A percentile compares a stretch with the other conserved stretches of the same genome.
phyloP scores from a whole-genome alignment of 2,329 filamentous ascomycete genomes.

The Emergomyces africanus region DNA sequence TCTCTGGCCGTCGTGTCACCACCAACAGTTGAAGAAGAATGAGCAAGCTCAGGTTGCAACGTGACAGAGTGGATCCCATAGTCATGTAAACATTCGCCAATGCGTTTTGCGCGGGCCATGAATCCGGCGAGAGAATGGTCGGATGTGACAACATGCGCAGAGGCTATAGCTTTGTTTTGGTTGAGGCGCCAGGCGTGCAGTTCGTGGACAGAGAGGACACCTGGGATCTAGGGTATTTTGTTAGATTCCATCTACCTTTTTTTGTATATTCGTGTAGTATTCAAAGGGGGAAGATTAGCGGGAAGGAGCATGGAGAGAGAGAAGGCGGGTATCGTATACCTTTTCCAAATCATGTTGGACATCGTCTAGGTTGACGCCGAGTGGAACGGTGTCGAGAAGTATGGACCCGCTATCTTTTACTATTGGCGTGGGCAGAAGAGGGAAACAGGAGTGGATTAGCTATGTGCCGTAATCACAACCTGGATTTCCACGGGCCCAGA shows the following conservation, averaged over 20 bases:
- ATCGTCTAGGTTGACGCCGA: slow-evolving; percentile 46
- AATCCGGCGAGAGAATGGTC: slow-evolving; percentile 46
- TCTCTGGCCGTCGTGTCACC: neutral
- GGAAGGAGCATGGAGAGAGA: neutral
- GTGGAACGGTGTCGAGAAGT: slow-evolving; percentile 53
- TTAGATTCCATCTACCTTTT: neutral
- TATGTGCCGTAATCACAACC: neutral
- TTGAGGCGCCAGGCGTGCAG: slow-evolving; percentile 63
- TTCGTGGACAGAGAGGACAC: slow-evolving; percentile 55
- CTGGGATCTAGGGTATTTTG: slow-evolving; percentile 42
- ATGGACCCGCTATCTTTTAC: slow-evolving; percentile 39
- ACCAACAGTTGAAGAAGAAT: slow-evolving; percentile 3
- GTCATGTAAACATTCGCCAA: slow-evolving; percentile 57
- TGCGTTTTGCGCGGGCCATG: slow-evolving; percentile 46
- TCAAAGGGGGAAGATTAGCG: neutral
- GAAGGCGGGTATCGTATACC: slow-evolving; percentile 23
- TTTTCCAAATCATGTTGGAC: slow-evolving; percentile 57
- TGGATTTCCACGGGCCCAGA: neutral
- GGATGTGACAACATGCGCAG: slow-evolving; percentile 54
- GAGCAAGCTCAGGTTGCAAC: slow-evolving; percentile 50
- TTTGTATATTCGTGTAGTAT: neutral
- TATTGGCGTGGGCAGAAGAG: neutral
- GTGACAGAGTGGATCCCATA: slow-evolving; percentile 63
- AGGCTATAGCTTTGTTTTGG: slow-evolving; percentile 56
- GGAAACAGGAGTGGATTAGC: neutral